Evolutionary conservation across 164 flowering plant species (phyloP).

Genomic region (Aristolochia fimbriata): DNA sequence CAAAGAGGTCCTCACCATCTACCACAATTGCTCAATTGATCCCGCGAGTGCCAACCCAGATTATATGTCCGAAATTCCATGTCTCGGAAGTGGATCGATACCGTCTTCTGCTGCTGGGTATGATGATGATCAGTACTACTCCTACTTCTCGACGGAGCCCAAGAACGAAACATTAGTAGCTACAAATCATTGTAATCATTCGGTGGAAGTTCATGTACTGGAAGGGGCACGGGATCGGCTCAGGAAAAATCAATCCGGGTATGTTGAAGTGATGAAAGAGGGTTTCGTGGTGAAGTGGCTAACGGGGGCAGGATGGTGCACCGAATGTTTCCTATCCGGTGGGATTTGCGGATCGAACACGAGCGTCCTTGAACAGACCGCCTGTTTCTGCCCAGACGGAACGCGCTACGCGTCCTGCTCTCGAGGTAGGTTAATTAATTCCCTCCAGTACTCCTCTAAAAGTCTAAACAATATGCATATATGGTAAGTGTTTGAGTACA

Average conservation of each 20-base stretch:
- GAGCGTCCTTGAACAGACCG: not conserved
- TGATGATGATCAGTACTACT: no score
- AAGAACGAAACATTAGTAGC: no score
- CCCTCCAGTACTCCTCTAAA: no score
- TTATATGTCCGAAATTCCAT: not conserved
- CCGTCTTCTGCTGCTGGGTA: no score
- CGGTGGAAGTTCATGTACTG: not conserved
- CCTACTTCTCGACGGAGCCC: no score
- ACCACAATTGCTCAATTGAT: not conserved
- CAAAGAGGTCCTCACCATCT: not conserved
- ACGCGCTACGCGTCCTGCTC: not conserved
- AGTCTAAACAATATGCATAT: no score
- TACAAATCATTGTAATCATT: no score
- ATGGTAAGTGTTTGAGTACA: no score
- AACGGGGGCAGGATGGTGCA: not conserved
- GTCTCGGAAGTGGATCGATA: not conserved
- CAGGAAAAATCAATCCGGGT: not conserved
- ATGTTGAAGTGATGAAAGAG: not conserved
- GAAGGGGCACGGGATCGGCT: no score
- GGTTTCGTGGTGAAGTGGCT: not conserved
- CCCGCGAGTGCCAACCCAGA: not conserved
- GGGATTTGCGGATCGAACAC: constrained; percentile 1
- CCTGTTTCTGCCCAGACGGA: not conserved
- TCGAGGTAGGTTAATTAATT: no score
- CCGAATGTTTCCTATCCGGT: not conserved